A percentile compares a stretch with the other conserved stretches of the same genome.
Conservation (phyloP, 768 basidiomycete species). For the Clathrus columnatus region DNA sequence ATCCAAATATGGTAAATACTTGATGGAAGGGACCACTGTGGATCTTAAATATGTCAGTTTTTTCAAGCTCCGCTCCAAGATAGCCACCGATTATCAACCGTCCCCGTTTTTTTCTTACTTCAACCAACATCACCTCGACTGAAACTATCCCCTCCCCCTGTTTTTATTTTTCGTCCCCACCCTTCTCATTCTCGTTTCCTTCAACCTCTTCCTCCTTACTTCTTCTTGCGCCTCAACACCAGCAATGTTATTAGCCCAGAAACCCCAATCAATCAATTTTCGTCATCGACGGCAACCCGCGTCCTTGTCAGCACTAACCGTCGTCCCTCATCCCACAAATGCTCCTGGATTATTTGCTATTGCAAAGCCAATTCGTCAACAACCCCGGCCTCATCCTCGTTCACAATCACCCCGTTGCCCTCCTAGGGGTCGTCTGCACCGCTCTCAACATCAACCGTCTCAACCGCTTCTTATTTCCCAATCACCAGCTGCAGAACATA, state of each 20-base stretch:
- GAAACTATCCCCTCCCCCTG: not conserved
- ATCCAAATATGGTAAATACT: not conserved
- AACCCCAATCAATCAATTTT: conserved; percentile 7
- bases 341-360: conserved; percentile 1
- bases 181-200: not conserved
- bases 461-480: not conserved
- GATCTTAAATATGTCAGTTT: not conserved
- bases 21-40: not conserved
- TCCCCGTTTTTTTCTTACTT: not conserved
- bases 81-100: not conserved
- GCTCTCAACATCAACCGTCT: not conserved
- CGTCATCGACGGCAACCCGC: conserved; percentile 7
- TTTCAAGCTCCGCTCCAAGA: not conserved
- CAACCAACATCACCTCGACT: no score
- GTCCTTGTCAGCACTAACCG: conserved; percentile 2
- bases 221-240: not conserved
- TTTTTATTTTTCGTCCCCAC: not conserved
- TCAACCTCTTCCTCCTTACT: not conserved
- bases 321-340: conserved; percentile 2
- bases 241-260: conserved; percentile 9
- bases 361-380: conserved; percentile 2
- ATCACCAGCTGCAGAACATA: no score
- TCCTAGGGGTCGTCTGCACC: conserved; percentile 4
- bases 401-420: conserved; percentile 3
- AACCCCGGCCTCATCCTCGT: not conserved